Evolutionary conservation across 1,284 basidiomycete species (phyloP), one percentile per base, ranked within the genome.

Genomic region (Rhodofomes roseus): DNA sequence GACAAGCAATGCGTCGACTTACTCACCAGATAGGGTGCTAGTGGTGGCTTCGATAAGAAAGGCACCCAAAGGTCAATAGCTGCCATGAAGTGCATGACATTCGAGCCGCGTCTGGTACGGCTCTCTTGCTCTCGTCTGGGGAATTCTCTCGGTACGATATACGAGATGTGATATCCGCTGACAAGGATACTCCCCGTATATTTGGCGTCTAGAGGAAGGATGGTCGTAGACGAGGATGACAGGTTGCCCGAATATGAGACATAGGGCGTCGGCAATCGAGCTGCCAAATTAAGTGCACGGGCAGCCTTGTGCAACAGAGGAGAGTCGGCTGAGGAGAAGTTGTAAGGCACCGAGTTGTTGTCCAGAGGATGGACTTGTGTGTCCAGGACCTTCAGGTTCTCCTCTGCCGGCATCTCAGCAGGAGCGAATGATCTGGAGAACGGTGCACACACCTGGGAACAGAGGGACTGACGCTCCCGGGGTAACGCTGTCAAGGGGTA

Each of bases 301-400:
- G 84, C 86, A 14, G 89, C 88, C 59, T 81, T 85, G 65, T 84
- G 81, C 2, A 92, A 78, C 18, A 89, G 75, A 12, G 88, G 87
- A 7, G 76, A 83, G n/a, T 79, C 71, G 1, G 80, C 73, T 0
- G 86, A 80, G 1, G 87, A 87, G 71, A 91, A 92, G 67, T 83
- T 82, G 73, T 90, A 92, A 2, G 90, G 90, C 2, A 78, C 79
- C 6, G 86, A 89, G 61, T 82, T 81, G 57, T 72, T 75, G 71
- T 92, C 87, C 27, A 92, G 76, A 11, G 90, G 90, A 66, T 92
- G 90, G 2, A 90, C 82, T 68, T 87, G 81, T 12, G 85, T 86
- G 18, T 81, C 80, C 50, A 89, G 69, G 53, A 92, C 81, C 70
- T 89, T 90, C 57, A 92, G 73, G 66, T 88, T 90, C 62, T 89